A percentile compares a stretch with the other conserved stretches of the same genome.
Evolutionary conservation across 805 yeast species (phyloP).

Genomic region (Starmerella stigmatis): DNA sequence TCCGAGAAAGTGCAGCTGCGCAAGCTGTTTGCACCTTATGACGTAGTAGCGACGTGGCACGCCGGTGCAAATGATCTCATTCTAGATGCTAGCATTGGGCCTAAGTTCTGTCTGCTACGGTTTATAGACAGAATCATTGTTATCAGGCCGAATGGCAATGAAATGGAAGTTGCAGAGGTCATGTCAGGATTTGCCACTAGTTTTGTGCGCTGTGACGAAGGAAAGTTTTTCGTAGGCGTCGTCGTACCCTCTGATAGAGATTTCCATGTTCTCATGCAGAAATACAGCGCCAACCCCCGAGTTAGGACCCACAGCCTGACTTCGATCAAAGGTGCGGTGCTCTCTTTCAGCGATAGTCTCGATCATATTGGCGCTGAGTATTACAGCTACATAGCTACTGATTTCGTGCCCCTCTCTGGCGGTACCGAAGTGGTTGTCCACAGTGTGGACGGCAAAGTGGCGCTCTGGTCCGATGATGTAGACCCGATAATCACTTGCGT

Average conservation of each 20-base stretch:
- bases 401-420: not conserved
- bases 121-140: not conserved
- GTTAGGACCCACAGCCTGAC: not conserved
- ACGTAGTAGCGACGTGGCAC: not conserved
- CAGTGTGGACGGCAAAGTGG: not conserved
- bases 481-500: not conserved
- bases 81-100: slow-evolving; percentile 2
- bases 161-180: not conserved
- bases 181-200: not conserved
- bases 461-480: not conserved
- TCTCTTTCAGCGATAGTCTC: not conserved
- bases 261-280: not conserved
- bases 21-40: not conserved
- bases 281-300: not conserved
- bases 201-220: not conserved
- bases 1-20: slow-evolving; percentile 1
- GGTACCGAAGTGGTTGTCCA: not conserved
- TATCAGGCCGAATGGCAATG: not conserved
- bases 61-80: not conserved
- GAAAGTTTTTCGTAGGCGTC: not conserved
- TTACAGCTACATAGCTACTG: not conserved
- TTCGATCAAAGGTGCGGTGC: not conserved
- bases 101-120: not conserved
- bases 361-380: not conserved
- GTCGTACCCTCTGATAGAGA: not conserved